A percentile compares a stretch with the other conserved stretches of the same genome.
Evolutionary conservation across 2,329 filamentous ascomycete species (phyloP).

Genomic region (Cercospora sp.): DNA sequence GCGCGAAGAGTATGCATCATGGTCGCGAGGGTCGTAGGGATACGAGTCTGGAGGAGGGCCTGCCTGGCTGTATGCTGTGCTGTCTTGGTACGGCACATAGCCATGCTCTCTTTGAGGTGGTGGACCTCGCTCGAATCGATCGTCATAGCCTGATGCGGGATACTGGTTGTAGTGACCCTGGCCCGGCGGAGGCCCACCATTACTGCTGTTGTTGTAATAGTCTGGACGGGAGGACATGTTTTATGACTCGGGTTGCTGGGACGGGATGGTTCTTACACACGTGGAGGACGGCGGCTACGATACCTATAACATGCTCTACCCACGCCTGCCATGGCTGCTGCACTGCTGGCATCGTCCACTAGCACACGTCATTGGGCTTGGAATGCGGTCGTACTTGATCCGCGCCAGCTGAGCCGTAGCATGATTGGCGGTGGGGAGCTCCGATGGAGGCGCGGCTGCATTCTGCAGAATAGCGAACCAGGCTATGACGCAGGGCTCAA

Average conservation of each 20-base stretch:
- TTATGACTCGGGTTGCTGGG: neutral
- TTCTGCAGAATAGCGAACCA: neutral
- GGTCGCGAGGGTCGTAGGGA: constrained; percentile 9
- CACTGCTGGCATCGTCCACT: neutral
- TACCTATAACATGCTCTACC: constrained; percentile 8
- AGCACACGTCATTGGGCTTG: constrained; percentile 13
- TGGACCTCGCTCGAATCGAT: constrained; percentile 17
- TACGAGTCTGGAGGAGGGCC: constrained; percentile 9
- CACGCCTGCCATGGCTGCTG: neutral
- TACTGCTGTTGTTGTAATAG: neutral
- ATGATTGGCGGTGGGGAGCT: constrained; percentile 10
- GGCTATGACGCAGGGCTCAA: constrained; percentile 7
- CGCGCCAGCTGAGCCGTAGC: neutral
- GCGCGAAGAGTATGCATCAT: constrained; percentile 2
- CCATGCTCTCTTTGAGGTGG: constrained; percentile 14
- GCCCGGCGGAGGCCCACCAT: constrained; percentile 12
- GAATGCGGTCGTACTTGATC: constrained; percentile 2
- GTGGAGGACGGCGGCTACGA: neutral
- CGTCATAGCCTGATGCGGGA: constrained; percentile 17
- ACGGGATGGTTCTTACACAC: neutral
- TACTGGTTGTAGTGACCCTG: constrained; percentile 20
- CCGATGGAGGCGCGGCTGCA: neutral
- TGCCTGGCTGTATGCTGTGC: constrained; percentile 3
- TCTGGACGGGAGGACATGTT: constrained; percentile 8
- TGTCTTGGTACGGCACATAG: constrained; percentile 20